Evolutionary conservation across 768 basidiomycete species (phyloP).

Genomic region (Mrakia hoshinonis): DNA sequence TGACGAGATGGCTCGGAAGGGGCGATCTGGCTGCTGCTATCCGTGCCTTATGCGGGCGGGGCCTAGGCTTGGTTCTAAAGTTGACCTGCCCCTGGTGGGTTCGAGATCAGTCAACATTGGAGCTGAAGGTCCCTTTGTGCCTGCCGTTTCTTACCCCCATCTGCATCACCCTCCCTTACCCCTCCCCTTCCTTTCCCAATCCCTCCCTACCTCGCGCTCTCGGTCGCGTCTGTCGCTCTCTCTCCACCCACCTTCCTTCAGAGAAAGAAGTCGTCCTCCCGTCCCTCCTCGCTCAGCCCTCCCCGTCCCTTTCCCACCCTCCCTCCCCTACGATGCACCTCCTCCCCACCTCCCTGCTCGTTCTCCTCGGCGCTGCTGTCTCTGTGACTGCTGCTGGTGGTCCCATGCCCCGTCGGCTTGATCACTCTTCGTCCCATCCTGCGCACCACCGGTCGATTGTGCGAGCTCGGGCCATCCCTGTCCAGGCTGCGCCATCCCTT

Average conservation of each 20-base stretch:
- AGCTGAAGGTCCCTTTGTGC: background rate
- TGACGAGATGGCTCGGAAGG: no score
- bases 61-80: no score
- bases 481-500: background rate
- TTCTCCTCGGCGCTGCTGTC: background rate
- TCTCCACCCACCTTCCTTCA: background rate
- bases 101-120: background rate
- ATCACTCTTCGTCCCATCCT: background rate
- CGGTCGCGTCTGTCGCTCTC: background rate
- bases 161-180: background rate
- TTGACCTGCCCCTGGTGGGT: no score
- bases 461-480: background rate
- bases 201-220: background rate
- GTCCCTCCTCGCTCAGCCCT: background rate
- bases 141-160: background rate
- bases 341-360: constrained; percentile 7
- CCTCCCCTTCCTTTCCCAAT: background rate
- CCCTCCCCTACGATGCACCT: background rate
- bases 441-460: background rate
- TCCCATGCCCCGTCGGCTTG: background rate
- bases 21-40: no score
- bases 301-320: background rate
- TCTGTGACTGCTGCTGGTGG: background rate
- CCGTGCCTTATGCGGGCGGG: no score
- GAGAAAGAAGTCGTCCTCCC: background rate